These are phyloP conservation scores for Dryadomyces sulphureus DNA, from an alignment of 2,329 filamentous ascomycete genomes.

Conservation along the genomic window DNA sequence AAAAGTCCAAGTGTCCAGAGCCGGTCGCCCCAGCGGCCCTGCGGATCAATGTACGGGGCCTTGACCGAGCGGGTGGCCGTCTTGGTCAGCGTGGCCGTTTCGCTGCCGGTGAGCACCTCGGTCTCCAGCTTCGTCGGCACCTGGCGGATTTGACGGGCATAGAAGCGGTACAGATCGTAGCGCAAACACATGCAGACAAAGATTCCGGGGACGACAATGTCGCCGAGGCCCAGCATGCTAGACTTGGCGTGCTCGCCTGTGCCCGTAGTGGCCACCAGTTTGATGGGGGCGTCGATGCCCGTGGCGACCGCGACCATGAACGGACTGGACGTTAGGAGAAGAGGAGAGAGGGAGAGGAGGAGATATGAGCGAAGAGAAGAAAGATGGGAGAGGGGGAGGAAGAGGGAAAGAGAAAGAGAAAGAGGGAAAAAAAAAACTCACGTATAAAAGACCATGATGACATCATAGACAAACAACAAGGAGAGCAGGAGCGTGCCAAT, in stretches of 20 bases:
- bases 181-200: constrained; percentile 76
- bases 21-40: constrained; percentile 66
- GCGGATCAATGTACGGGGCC: constrained; percentile 39
- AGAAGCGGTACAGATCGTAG: constrained; percentile 82
- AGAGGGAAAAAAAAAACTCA: constrained; percentile 23
- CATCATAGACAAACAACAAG: constrained; percentile 86
- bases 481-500: constrained; percentile 66
- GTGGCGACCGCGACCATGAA: constrained; percentile 83
- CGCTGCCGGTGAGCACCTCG: constrained; percentile 13
- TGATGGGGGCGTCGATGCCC: constrained; percentile 81
- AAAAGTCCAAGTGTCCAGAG: constrained; percentile 49
- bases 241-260: constrained; percentile 28
- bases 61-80: constrained; percentile 29
- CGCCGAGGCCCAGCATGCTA: constrained; percentile 83
- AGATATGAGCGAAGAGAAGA: neutral
- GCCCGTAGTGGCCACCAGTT: constrained; percentile 61
- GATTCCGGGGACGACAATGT: constrained; percentile 85
- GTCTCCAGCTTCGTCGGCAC: constrained; percentile 22
- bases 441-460: constrained; percentile 83
- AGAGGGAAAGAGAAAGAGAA: neutral
- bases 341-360: neutral
- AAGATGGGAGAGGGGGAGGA: neutral
- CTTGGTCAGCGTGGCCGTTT: constrained; percentile 19
- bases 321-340: constrained; percentile 30
- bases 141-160: constrained; percentile 49